These are phyloP conservation scores for Mucor racemosus DNA, from an alignment of 371 early-diverging fungal species.

Conservation along the genomic window DNA sequence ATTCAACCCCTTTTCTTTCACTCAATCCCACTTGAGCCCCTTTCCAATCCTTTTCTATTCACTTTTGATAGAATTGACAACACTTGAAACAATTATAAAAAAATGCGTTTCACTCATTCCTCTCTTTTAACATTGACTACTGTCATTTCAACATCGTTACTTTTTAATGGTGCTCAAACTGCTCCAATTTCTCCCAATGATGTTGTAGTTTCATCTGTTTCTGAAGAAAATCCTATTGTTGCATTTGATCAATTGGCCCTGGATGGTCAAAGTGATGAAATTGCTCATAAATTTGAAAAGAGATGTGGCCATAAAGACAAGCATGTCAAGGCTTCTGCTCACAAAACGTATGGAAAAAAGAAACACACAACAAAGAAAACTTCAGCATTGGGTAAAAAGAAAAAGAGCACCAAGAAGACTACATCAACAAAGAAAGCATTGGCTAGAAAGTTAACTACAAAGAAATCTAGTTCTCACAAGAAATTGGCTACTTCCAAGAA, in stretches of 20 bases:
- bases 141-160: conserved; percentile 21
- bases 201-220: conserved; percentile 1
- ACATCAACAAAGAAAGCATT: conserved; percentile 13
- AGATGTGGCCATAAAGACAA: conserved; percentile 24
- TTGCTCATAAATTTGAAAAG: conserved; percentile 14
- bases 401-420: conserved; percentile 22
- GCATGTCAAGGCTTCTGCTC: conserved; percentile 9
- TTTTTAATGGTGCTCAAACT: conserved; percentile 17
- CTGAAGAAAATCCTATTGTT: background rate
- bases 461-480: conserved; percentile 13
- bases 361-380: conserved; percentile 8
- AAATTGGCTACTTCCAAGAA: conserved; percentile 17
- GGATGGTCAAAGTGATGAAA: conserved; percentile 4
- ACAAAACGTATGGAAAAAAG: conserved; percentile 12
- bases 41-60: conserved; percentile 17
- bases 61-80: background rate
- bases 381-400: conserved; percentile 11
- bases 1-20: background rate
- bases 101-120: conserved; percentile 33
- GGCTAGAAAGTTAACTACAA: conserved; percentile 18
- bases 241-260: conserved; percentile 10
- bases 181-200: conserved; percentile 13
- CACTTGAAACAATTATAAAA: background rate
- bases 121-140: conserved; percentile 32
- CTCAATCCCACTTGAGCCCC: background rate